Conservation (phyloP, 164 flowering plant species). For the Echeveria elegans region DNA sequence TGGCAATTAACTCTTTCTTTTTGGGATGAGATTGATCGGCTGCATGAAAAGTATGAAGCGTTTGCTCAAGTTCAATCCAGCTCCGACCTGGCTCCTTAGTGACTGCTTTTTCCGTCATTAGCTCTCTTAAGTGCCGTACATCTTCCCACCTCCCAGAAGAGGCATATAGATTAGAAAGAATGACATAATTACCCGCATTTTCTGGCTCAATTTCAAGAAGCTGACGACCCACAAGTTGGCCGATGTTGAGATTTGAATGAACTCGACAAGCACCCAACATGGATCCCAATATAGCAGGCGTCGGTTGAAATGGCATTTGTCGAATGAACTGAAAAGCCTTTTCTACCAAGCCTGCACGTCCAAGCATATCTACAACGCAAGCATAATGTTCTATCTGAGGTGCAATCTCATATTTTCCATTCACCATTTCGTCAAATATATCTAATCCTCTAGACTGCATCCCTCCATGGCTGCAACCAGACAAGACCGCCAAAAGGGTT, state of each 20-base stretch:
- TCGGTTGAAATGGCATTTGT: constrained; percentile 57
- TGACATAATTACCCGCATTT: constrained; percentile 62
- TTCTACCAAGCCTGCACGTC: constrained; percentile 51
- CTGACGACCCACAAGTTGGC: constrained; percentile 25
- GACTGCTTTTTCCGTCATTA: constrained; percentile 47
- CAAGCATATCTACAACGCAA: constrained; percentile 66
- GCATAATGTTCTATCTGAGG: no score
- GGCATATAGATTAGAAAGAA: constrained; percentile 56
- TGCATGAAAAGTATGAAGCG: constrained; percentile 59
- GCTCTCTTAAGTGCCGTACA: constrained; percentile 28
- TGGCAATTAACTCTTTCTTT: constrained; percentile 32
- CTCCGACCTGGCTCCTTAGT: constrained; percentile 61
- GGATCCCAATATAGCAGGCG: no score
- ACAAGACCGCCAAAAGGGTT: constrained; percentile 56
- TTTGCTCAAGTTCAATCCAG: no score
- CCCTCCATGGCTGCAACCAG: constrained; percentile 69
- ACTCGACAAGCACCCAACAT: constrained; percentile 60
- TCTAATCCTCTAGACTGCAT: constrained; percentile 50
- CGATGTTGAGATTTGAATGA: constrained; percentile 38
- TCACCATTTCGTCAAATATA: constrained; percentile 40
- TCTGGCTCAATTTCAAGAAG: constrained; percentile 58
- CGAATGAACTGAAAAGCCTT: constrained; percentile 42
- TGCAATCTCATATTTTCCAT: constrained; percentile 22
- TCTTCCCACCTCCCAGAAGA: no score
- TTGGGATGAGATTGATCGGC: constrained; percentile 47